A percentile compares a stretch with the other conserved stretches of the same genome.
Conservation (phyloP, 2,329 filamentous ascomycete genomes). For the Phaeomoniella chlamydospora region DNA sequence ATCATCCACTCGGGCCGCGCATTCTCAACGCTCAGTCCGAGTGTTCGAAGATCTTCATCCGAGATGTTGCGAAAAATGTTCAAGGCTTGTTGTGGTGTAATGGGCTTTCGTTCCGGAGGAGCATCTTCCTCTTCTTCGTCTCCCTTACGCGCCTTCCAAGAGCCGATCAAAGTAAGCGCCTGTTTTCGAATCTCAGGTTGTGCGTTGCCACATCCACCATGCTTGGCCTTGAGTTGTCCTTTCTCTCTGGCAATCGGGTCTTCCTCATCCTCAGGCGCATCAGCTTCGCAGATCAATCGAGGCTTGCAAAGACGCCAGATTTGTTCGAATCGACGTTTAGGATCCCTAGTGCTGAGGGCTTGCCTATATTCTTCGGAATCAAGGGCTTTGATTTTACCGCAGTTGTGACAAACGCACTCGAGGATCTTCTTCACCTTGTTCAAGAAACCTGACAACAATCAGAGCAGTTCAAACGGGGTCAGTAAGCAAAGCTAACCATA, state of each 20-base stretch:
- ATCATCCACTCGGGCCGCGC: conserved; percentile 98
- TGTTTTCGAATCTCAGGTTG: conserved; percentile 81
- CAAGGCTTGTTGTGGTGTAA: conserved; percentile 73
- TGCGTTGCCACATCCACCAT: conserved; percentile 86
- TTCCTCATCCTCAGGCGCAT: conserved; percentile 51
- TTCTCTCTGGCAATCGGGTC: conserved; percentile 57
- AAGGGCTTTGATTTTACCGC: conserved; percentile 93
- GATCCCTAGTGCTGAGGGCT: conserved; percentile 74
- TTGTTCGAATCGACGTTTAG: conserved; percentile 83
- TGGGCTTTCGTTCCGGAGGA: conserved; percentile 62
- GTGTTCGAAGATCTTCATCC: conserved; percentile 65
- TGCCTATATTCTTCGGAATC: conserved; percentile 60
- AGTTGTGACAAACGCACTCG: conserved; percentile 98
- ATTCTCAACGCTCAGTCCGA: conserved; percentile 89
- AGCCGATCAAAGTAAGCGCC: conserved; percentile 67
- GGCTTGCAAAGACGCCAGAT: conserved; percentile 89
- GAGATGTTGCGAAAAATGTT: conserved; percentile 77
- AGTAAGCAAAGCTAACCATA: conserved; percentile 33
- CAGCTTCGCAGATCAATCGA: conserved; percentile 71
- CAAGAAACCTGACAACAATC: conserved; percentile 63
- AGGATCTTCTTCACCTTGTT: conserved; percentile 99
- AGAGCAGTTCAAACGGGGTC: background rate
- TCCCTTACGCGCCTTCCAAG: conserved; percentile 59
- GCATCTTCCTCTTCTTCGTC: conserved; percentile 49
- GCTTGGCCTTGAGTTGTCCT: conserved; percentile 34